Base-by-base conservation (phyloP, 345 rosid genomes). In the Pistacia integerrima region DNA sequence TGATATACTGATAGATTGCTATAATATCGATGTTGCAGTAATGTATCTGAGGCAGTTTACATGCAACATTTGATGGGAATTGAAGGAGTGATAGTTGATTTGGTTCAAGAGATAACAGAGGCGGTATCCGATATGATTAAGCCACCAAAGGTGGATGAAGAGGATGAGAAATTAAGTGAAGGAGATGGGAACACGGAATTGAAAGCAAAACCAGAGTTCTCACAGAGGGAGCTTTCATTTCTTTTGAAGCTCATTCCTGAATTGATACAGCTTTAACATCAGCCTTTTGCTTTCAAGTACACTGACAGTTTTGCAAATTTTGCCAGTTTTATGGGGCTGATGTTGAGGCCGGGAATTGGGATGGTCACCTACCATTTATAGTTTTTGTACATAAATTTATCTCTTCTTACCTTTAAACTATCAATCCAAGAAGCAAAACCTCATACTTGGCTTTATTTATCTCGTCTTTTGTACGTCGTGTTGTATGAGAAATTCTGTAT, bases 1-100 rank as follows among this genome's bases (percentile, higher is more conserved):
- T 25, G 57, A 46, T 54, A 54, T 4, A 11, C 30, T 2, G 51
- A 25, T 12, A 20, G 4, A 11, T 63, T 18, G 25, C 48, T 78
- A 11, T n/a, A 14, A 25, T 17, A 51, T 22, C 2, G 30, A 38
- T 57, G 54, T 9, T 69, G 79, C 87, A 88, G 95, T 75, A 96
- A 93, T 63, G 97, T 96, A 3, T 67, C 91, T 0, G 99, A 96
- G 84, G 97, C 97, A 0, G 99, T 92, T 49, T 92, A 89, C 86
- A 85, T 93, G 93, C 99, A 96, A 76, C 82, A 96, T 79, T 66
- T 93, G 84, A 96, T 96, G 98, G 97, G 98, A 4, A 80, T 92
- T 33, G 92, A 93, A 22, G 97, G 99, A 68, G 97, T 96, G 74
- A 92, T 96, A 10, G 94, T 93, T 3, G 98, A 96, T 82, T 69